Percentiles rank a stretch among this genome's conserved stretches.
phyloP scores from a whole-genome alignment of 2,329 filamentous ascomycete species.

The Arthrinium phaeospermum region DNA sequence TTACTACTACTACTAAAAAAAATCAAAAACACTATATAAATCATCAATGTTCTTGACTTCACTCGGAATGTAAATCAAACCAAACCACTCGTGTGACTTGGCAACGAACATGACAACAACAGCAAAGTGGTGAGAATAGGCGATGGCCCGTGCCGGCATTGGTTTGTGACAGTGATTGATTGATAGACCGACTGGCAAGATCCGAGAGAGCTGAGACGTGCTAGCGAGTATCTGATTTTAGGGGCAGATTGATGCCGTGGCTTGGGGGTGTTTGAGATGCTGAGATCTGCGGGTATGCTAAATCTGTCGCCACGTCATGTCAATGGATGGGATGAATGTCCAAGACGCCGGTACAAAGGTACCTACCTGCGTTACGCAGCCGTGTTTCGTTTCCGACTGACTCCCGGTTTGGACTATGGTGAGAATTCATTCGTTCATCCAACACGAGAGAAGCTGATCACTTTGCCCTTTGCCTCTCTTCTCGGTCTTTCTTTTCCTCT shows the following conservation, averaged over 20 bases:
- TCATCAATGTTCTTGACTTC: neutral
- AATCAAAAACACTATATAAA: neutral
- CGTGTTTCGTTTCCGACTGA: neutral
- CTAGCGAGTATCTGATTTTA: neutral
- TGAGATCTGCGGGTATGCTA: conserved; percentile 4
- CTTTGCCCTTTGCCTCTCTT: no score
- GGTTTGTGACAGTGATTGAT: neutral
- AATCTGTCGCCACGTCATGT: neutral
- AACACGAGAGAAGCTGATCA: no score
- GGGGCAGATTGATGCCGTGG: neutral
- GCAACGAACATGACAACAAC: neutral
- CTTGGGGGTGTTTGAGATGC: conserved; percentile 6
- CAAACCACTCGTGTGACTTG: neutral
- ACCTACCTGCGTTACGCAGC: neutral
- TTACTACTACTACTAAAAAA: neutral
- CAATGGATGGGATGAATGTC: neutral
- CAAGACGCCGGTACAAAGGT: neutral
- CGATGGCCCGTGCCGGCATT: neutral
- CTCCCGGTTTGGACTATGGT: neutral
- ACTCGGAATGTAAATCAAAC: neutral
- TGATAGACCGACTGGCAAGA: neutral
- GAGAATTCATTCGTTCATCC: no score
- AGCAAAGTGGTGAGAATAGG: neutral
- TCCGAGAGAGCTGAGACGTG: neutral
- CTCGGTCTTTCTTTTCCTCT: neutral